A percentile compares a stretch with the other conserved stretches of the same genome.
These are phyloP conservation scores for Backusella luteola DNA, from an alignment of 192 early-diverging fungal species.

Conservation along the genomic window DNA sequence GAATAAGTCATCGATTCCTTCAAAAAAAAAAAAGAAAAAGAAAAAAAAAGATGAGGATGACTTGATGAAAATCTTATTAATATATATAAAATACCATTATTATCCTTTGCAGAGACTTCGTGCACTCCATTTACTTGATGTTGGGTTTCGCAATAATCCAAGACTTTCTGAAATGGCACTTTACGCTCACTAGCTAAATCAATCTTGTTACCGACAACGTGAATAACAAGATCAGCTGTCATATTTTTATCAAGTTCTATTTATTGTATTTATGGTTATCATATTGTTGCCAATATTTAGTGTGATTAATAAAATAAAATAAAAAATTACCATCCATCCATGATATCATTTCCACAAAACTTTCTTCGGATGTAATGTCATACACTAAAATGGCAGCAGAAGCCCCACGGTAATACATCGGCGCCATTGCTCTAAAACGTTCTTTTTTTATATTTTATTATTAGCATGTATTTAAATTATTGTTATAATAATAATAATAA, in stretches of 20 bases:
- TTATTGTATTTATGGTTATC: background rate
- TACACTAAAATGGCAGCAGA: conserved; percentile 69
- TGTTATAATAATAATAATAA: background rate
- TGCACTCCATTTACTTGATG: conserved; percentile 58
- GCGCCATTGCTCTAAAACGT: conserved; percentile 69
- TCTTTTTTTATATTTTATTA: conserved; percentile 28
- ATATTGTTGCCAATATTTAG: background rate
- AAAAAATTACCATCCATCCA: conserved; percentile 51
- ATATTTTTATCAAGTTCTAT: conserved; percentile 61
- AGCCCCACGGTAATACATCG: conserved; percentile 72
- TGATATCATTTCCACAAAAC: conserved; percentile 60
- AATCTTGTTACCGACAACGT: conserved; percentile 69
- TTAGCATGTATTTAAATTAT: background rate
- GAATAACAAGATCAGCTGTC: conserved; percentile 61
- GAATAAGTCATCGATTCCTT: conserved; percentile 47
- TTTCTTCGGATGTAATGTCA: conserved; percentile 67
- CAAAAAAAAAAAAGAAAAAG: background rate
- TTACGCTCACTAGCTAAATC: conserved; percentile 57
- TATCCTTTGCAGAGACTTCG: conserved; percentile 69
- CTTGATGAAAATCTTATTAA: background rate
- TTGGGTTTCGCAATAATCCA: conserved; percentile 53
- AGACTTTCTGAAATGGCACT: conserved; percentile 51
- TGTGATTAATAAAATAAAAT: background rate
- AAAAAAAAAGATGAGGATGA: background rate
- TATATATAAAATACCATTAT: conserved; percentile 45